Base-by-base conservation (phyloP, 257 asterid genomes). In the Handroanthus guayacan region DNA sequence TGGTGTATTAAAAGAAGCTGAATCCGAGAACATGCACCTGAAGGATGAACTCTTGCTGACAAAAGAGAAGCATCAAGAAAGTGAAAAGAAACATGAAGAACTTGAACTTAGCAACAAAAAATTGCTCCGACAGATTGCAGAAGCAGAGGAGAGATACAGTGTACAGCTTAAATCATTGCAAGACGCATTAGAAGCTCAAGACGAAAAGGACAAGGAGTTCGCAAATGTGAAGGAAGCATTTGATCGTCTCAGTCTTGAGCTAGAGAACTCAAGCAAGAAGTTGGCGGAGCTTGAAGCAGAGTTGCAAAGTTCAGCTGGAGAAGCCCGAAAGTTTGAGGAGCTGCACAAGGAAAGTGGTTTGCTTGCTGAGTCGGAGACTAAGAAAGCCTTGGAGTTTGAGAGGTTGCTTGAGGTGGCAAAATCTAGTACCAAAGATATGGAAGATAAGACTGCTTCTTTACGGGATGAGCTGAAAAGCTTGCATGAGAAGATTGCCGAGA, bases 331-430 rank as follows among this genome's bases (percentile, higher is more conserved):
- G 74, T 89, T 72, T 31, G 97, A 94, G 86, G 96, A 90, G 78
- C 75, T 92, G 86, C 96, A 92, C 72, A 89, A 81, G 75, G 80
- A 88, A 75, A 95, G 94, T 63, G 90, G 91, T n/a, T 68, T 83
- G 43, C 86, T 82, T 78, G 95, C 91, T 9, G 99, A 92, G 80
- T 84, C 90, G 3, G 97, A 92, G 88, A 75, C 84, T 1, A 85
- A 80, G 69, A 89, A 79, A 81, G 96, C 89, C 36, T 75, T 74
- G 70, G 98, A 92, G 74, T 77, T 90, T 11, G 97, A 89, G 81
- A 87, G 73, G 69, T 72, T 89, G 87, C 95, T 95, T 6, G 96
- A 91, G 83, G 57, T 62, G 52, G 92, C 96, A 3, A 86, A 84
- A 82, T 66, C 80, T 34, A 90, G 83, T 44, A 88, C 90, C 20